Evolutionary conservation across 2,329 filamentous ascomycete genomes (phyloP), one percentile per base, ranked within the genome.

Genomic region (Dothideomycetes sp.): DNA sequence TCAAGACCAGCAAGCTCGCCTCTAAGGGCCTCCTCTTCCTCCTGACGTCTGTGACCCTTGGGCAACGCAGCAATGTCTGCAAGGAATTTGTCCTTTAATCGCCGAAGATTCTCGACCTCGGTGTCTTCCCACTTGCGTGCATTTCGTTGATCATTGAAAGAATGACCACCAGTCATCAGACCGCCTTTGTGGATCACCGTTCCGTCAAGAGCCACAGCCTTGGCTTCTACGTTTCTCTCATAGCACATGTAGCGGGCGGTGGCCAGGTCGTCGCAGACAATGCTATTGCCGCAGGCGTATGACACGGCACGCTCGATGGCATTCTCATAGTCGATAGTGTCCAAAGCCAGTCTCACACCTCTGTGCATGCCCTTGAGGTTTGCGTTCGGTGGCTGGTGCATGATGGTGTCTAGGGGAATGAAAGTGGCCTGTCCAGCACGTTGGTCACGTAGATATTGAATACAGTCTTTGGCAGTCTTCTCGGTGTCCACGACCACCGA

Each of bases 141-240:
- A 43, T 75, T 76, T 40, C 80, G 78, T 57, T 83, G 84, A 34
- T 79, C 74, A 34, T 82, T 77, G 1, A 79, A 80, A 19, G 86
- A 81, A 45, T 87, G 82, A 49, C 91, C 91, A 69, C 91, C 91
- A 36, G 91, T 96, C 82, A 98, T 96, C 38, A 93, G 72, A 54
- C 91, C 91, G 34, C 84, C 87, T 58, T 96, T 96, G 66, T 94
- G 87, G 47, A 98, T 95, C 45, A 98, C 82, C 40, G 82, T 89
- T n/a, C 91, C 91, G 55, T 96, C 88, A 10, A 96, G 63, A 1
- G 88, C 94, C 10, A 98, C 89, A 4, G 89, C 88, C 60, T 96
- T 96, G 38, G 93, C 88, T 43, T 88, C 83, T 22, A 95, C 80
- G 22, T 76, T 80, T 47, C 78, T 81, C 42, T 84, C 78, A 56